These are phyloP conservation scores for Colletotrichum musae DNA, from an alignment of 2,329 filamentous ascomycete genomes.

Conservation along the genomic window DNA sequence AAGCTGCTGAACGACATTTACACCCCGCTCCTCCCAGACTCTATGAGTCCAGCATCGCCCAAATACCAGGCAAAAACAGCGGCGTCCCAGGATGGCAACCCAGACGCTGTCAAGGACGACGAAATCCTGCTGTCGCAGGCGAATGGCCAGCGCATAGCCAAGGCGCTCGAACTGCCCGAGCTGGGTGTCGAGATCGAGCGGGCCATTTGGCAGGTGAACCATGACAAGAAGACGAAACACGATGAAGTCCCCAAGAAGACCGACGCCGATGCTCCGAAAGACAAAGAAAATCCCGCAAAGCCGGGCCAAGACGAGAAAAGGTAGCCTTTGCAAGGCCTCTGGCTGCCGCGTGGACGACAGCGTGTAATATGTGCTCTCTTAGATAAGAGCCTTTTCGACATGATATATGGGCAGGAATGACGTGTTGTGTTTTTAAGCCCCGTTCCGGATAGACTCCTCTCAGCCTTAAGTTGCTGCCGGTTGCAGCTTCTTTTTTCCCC, in stretches of 20 bases:
- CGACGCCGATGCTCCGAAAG: conserved; percentile 39
- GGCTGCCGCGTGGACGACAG: conserved; percentile 9
- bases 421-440: background rate
- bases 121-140: conserved; percentile 62
- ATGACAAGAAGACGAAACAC: conserved; percentile 57
- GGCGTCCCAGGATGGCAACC: conserved; percentile 45
- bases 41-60: conserved; percentile 52
- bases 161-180: conserved; percentile 77
- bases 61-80: conserved; percentile 8
- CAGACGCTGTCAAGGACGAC: conserved; percentile 47
- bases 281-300: conserved; percentile 39
- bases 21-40: conserved; percentile 54
- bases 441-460: conserved; percentile 35
- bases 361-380: conserved; percentile 32
- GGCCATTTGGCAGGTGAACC: conserved; percentile 81
- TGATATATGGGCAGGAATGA: conserved; percentile 28
- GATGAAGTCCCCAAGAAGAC: conserved; percentile 45
- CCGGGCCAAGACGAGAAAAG: conserved; percentile 38
- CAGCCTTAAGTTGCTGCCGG: conserved; percentile 11
- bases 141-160: conserved; percentile 71
- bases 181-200: conserved; percentile 81
- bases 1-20: conserved; percentile 83
- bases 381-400: conserved; percentile 23
- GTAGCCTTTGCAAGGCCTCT: conserved; percentile 21
- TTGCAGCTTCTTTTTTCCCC: background rate